phyloP scores from a whole-genome alignment of 441 rosid genomes.

The Theobroma grandiflorum region DNA sequence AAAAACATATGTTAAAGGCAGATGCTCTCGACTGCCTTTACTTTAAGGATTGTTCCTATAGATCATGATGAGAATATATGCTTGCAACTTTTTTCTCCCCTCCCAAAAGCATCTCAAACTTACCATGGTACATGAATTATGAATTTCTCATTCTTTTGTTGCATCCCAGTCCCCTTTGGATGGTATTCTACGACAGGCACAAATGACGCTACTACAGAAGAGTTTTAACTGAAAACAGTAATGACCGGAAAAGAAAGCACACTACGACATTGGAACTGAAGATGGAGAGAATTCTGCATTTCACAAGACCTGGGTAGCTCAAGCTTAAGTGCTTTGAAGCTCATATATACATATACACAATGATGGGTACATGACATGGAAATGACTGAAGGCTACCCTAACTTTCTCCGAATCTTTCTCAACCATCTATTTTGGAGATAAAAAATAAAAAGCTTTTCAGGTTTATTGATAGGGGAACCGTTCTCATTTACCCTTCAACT shows the following conservation, averaged over 20 bases:
- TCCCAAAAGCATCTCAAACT: too few relatives aligned
- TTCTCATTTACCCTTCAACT: slow-evolving; percentile 6
- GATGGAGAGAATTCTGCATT: neutral
- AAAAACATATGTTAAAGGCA: too few relatives aligned
- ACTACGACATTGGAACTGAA: neutral
- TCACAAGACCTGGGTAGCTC: neutral
- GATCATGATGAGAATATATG: too few relatives aligned
- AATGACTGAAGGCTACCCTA: slow-evolving; percentile 3
- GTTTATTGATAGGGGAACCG: slow-evolving; percentile 11
- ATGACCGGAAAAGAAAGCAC: neutral
- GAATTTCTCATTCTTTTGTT: too few relatives aligned
- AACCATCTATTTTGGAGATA: neutral
- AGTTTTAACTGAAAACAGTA: neutral
- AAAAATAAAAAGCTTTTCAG: neutral
- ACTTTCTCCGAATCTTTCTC: neutral
- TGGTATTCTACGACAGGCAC: too few relatives aligned
- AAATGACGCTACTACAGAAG: neutral
- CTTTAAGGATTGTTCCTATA: too few relatives aligned
- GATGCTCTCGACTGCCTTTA: too few relatives aligned
- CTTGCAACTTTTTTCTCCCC: too few relatives aligned
- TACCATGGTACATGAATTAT: too few relatives aligned
- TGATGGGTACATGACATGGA: slow-evolving; percentile 12
- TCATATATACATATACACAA: slow-evolving; percentile 20
- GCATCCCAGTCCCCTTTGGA: too few relatives aligned
- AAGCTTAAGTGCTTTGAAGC: neutral